Evolutionary conservation across 495 filamentous ascomycete genomes (phyloP).

Genomic region (Penicillium lividum): DNA sequence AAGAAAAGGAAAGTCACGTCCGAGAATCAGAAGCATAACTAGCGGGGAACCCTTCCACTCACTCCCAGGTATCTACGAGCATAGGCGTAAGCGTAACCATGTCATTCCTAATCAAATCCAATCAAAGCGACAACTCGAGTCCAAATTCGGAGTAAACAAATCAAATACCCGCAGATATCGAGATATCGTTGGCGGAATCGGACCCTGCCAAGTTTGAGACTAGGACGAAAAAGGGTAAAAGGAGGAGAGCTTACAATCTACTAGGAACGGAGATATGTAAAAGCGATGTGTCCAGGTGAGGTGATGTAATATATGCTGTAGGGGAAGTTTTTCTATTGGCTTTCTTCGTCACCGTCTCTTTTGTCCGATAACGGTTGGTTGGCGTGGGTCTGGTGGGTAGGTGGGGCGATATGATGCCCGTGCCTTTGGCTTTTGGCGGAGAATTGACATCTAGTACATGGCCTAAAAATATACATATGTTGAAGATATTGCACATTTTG

Average conservation of each 20-base stretch:
- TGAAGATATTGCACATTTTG: too few species aligned
- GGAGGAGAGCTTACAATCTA: slow-evolving; percentile 5
- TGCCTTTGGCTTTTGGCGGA: neutral
- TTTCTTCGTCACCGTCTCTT: neutral
- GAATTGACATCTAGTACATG: neutral
- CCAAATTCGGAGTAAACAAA: slow-evolving; percentile 1
- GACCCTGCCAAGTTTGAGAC: neutral
- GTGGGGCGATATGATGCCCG: too few species aligned
- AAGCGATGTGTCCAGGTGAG: too few species aligned
- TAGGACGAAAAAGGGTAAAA: slow-evolving; percentile 4
- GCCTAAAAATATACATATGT: too few species aligned
- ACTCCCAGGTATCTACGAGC: too few species aligned
- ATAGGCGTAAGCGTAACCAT: too few species aligned
- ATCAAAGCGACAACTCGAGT: neutral
- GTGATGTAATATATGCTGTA: neutral
- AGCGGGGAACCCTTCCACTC: too few species aligned
- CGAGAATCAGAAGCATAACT: too few species aligned
- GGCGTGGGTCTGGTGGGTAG: neutral
- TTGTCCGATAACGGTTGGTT: neutral
- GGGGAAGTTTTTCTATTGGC: neutral
- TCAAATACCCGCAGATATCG: neutral
- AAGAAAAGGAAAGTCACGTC: too few species aligned
- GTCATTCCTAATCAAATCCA: neutral
- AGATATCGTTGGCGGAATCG: neutral
- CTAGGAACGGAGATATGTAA: neutral